Conservation (phyloP, 768 basidiomycete genomes). For the Leccinum pellstonianum region DNA sequence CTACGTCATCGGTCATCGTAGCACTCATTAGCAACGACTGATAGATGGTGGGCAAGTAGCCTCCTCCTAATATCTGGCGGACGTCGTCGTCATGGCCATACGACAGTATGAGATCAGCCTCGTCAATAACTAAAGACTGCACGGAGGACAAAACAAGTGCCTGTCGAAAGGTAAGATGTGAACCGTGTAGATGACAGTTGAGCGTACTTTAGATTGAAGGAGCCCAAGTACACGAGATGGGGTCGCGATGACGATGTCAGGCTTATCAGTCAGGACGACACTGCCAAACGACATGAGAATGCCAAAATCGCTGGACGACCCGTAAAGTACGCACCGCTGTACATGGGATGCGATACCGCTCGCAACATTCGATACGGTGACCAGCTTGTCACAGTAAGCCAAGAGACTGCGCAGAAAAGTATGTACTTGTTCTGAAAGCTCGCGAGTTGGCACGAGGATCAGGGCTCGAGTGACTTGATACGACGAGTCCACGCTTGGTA, state of each 20-base stretch:
- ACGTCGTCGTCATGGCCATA: constrained; percentile 96
- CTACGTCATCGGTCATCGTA: no score
- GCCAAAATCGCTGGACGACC: background rate
- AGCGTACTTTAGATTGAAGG: constrained; percentile 64
- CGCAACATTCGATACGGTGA: constrained; percentile 73
- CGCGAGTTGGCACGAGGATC: constrained; percentile 87
- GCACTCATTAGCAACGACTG: no score
- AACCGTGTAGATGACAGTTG: background rate
- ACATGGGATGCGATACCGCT: constrained; percentile 68
- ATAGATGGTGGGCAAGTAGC: no score
- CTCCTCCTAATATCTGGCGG: no score
- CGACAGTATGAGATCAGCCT: constrained; percentile 94
- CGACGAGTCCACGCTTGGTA: constrained; percentile 39
- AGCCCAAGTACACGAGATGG: constrained; percentile 68
- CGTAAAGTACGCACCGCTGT: constrained; percentile 52
- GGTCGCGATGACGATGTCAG: constrained; percentile 79
- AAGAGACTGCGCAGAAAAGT: constrained; percentile 62
- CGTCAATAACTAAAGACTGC: constrained; percentile 92
- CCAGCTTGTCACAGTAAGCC: constrained; percentile 76
- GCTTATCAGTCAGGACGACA: constrained; percentile 60
- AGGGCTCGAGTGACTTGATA: constrained; percentile 68
- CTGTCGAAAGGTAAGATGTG: constrained; percentile 35
- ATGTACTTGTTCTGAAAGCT: constrained; percentile 89
- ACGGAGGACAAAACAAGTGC: constrained; percentile 62
- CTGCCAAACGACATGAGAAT: constrained; percentile 33